Evolutionary conservation across 2,329 filamentous ascomycete species (phyloP), one percentile per base, ranked within the genome.

Genomic region (Xylariaceae sp.): DNA sequence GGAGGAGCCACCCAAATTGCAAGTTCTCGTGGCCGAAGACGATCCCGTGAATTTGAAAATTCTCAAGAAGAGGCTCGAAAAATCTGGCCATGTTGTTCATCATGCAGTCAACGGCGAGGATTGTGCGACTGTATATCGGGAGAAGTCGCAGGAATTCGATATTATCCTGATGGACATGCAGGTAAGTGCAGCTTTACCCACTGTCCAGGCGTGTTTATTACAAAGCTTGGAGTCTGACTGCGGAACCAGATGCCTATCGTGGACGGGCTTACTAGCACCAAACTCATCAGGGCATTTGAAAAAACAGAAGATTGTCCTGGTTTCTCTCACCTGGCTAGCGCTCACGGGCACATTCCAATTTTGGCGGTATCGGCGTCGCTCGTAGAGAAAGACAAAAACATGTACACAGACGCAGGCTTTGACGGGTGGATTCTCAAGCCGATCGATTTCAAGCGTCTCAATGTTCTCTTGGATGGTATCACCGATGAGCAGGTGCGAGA

Each of bases 91-190:
- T 58, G 70, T 78, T 1, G 87, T 94, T 0, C 73, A 80, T 34
- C 77, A 92, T 58, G 89, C 89, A 0, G 78, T 88, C 36, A 96
- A 96, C 56, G 91, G 91, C 7, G 88, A 94, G 64, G 90, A 95
- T 63, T 96, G 91, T 63, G 86, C 89, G 6, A 76, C 78, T 45
- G 77, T 83, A 5, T 92, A 89, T 67, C 79, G 77, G 45, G 86
- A 89, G 42, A 79, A 77, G 46, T 75, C 84, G 0, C 68, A 68
- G 22, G 71, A 73, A 18, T 94, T 89, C 63, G 90, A 96, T 66
- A 85, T 90, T 5, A 77, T 96, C 44, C 76, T 96, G 56, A 96
- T 96, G 91, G 91, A 96, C 65, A 90, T 96, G 81, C 90, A 96
- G 78, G 90, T 91, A 66, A 70, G 82, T 71, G 22, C 22, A 22